Base-by-base conservation (phyloP, 306 rosid species). In the Canavalia ensiformis region DNA sequence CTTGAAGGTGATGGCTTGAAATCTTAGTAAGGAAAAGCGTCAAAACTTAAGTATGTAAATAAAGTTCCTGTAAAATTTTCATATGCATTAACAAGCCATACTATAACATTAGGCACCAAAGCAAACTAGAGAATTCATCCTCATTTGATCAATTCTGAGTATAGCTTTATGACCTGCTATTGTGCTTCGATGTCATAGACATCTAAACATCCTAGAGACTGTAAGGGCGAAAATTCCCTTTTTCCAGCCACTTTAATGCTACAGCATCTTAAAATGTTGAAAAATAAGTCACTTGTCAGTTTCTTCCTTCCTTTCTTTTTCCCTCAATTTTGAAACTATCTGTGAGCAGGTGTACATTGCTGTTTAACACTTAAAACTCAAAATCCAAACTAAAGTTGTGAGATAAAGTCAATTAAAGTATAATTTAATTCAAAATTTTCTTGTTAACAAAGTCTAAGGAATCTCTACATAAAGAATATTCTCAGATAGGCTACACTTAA, bases 161-260 rank as follows among this genome's bases (percentile, higher is more conserved):
- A 12, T 30, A 33, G 45, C 30, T 5, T 50, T 49, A 13, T 49
- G 59, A 45, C 60, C 45, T 31, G 47, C n/a, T 50, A 71, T 71
- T 34, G 33, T 10, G 33, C 31, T 12, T 7, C n/a, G 62, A 1
- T 70, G 59, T 70, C 44, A 29, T 29, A 9, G 41, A 12, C 41
- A 68, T 65, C 33, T 65, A 47, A 47, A 47, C 10, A 30, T 69
- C 58, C 45, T 13, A 70, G 10, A 70, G 60, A 33, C 30, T 31
- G 33, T 31, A 31, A 31, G 59, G 31, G 33, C 13, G 31, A 47
- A 69, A 30, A 30, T 9, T 69, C 44, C 46, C 8, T 42, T 6
- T 69, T 28, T 30, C 29, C 45, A 69, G 57, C 31, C 55, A n/a
- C 65, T 30, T 37, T 2, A 8, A 59, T 9, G 31, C 42, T 31